These are phyloP conservation scores for Phyllosticta citriasiana DNA, from an alignment of 2,329 filamentous ascomycete genomes.

Conservation along the genomic window DNA sequence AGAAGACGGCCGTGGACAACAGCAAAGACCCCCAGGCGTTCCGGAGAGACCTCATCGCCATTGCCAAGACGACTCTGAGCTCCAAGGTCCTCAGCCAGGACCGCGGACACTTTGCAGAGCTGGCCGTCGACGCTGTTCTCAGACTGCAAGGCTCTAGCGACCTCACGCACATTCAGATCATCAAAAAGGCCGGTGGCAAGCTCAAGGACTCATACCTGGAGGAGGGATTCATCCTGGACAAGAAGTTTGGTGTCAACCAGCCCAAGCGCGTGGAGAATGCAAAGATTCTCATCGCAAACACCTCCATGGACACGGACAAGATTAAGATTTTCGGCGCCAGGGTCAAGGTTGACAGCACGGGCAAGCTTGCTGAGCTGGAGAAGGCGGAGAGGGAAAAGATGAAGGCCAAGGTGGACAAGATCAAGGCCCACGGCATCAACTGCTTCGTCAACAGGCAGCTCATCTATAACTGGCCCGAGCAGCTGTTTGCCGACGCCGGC, in stretches of 20 bases:
- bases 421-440: conserved; percentile 98
- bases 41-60: conserved; percentile 78
- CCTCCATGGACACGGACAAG: conserved; percentile 99
- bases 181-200: conserved; percentile 98
- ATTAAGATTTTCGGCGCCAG: conserved; percentile 98
- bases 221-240: conserved; percentile 96
- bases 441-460: conserved; percentile 99
- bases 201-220: conserved; percentile 95
- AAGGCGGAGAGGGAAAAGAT: conserved; percentile 99
- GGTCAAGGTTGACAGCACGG: conserved; percentile 92
- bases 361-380: conserved; percentile 95
- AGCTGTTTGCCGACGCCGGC: conserved; percentile 93
- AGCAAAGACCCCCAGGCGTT: conserved; percentile 76
- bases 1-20: conserved; percentile 79
- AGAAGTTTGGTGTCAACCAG: conserved; percentile 98
- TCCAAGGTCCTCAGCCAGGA: conserved; percentile 96
- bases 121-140: conserved; percentile 85
- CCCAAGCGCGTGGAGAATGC: conserved; percentile 95
- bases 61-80: conserved; percentile 89
- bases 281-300: conserved; percentile 96
- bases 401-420: conserved; percentile 97
- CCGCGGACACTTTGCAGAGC: conserved; percentile 77
- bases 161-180: conserved; percentile 96
- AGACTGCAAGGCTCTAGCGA: conserved; percentile 84
- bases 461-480: conserved; percentile 99